Base-by-base conservation (phyloP, 768 basidiomycete genomes). In the Phlebiopsis gigantea region DNA sequence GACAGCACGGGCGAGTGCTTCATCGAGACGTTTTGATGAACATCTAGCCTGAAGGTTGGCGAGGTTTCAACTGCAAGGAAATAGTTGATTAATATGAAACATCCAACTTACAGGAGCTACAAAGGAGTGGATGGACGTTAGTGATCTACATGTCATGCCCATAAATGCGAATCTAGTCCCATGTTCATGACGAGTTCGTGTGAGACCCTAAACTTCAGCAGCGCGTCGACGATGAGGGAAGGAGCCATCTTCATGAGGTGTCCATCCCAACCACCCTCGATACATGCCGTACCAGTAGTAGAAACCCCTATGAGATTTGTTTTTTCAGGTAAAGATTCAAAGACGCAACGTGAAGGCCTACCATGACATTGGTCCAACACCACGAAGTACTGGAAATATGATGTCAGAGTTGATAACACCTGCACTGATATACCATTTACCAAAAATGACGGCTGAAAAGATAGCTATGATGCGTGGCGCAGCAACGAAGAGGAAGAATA, bases 281-380 rank as follows among this genome's bases (percentile, higher is more conserved):
- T 51, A 51, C 19, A 51, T 10, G 4, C 49, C 49, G 17, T 51
- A 41, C 49, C 49, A 51, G 29, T 41, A 41, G 29, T 51, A 51
- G 29, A 51, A 41, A 19, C 49, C 49, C 49, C 49, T 51, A 29
- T 51, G 29, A 51, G 29, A 26, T 46, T 2, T 51, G 5, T 17
- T 48, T 5, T 5, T 48, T 6, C 17, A 4, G 7, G 46, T 7
- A 29, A 5, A 31, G 14, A 7, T 15, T 45, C 2, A 14, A 25
- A 47, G 9, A 12, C 2, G 12, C 34, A 39, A 3, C 24, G 29
- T 12, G 5, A 5, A 34, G 2, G 28, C 49, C 6, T 51, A 51
- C 49, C 49, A 51, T 2, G 12, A n/a, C 30, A 51, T 31, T 19
- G 49, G 49, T 7, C 49, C 29, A 28, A 51, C 22, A 25, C 49